Percentiles rank a stretch among this genome's conserved stretches.
Conservation (phyloP, 2,329 filamentous ascomycete species). For the Epichloe glyceriae region DNA sequence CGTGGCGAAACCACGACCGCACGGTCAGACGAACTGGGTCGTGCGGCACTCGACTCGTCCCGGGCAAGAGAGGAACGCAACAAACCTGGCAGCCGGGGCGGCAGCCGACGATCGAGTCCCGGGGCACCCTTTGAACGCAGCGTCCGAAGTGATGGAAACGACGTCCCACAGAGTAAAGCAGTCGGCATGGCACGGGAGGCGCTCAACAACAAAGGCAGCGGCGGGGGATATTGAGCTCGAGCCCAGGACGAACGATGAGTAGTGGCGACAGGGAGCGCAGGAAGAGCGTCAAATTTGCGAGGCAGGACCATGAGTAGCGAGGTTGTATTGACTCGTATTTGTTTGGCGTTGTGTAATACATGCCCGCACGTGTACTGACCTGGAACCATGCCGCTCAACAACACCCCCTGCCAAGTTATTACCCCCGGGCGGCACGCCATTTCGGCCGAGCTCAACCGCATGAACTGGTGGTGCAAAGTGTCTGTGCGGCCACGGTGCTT, state of each 20-base stretch:
- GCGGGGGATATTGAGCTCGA: slow-evolving; percentile 34
- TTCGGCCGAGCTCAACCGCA: no score
- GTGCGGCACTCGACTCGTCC: slow-evolving; percentile 29
- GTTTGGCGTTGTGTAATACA: neutral
- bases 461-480: no score
- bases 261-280: slow-evolving; percentile 38
- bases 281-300: slow-evolving; percentile 53
- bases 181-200: slow-evolving; percentile 47
- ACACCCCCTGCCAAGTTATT: no score
- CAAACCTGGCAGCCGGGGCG: slow-evolving; percentile 9
- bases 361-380: neutral
- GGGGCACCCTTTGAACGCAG: slow-evolving; percentile 7
- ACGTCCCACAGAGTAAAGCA: slow-evolving; percentile 45
- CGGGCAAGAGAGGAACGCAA: slow-evolving; percentile 15
- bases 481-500: no score
- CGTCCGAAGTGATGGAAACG: slow-evolving; percentile 34
- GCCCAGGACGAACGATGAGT: slow-evolving; percentile 27
- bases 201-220: slow-evolving; percentile 24
- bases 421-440: no score
- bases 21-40: slow-evolving; percentile 38
- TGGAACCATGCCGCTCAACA: no score
- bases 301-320: slow-evolving; percentile 13
- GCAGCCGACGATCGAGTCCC: slow-evolving; percentile 15
- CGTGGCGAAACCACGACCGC: slow-evolving; percentile 32
- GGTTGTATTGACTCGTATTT: neutral